Evolutionary conservation across 768 basidiomycete species (phyloP), one percentile per base, ranked within the genome.

Genomic region (Agaricus blazei): DNA sequence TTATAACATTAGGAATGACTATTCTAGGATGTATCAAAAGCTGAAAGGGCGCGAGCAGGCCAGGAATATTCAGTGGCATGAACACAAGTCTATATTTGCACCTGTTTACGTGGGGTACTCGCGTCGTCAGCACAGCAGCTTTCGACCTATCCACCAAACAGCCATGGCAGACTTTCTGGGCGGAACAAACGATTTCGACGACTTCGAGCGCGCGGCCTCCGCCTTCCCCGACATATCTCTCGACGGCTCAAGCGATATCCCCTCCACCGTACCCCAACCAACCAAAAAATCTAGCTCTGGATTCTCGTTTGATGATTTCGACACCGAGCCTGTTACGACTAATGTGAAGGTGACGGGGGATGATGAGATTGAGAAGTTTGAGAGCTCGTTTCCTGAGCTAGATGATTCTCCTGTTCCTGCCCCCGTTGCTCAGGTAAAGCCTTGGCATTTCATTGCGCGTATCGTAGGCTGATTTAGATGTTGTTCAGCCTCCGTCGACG

Each of bases 151-250:
- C 38, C 53, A 31, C 15, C 43, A 44, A 1, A 37, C 75, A 56
- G 67, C 75, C 70, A 76, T 77, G 78, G 56, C 71, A 72, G 62
- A 76, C 67, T 63, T 78, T 66, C 64, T 78, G 64, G 59, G 60
- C 11, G 71, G 69, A 44, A 70, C 63, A 51, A 83, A 81, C 64
- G 83, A 87, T 26, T 84, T 91, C 63, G 90, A 93, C 74, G 54
- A 56, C 26, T 87, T 89, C 64, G 89, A 91, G 68, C 77, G 75
- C 48, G 88, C 88, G n/a, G 85, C 86, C 29, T 83, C 87, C 56
- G 86, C 86, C 12, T 93, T 93, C 69, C 91, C 91, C 34, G 91
- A 91, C 65, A 90, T 93, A 60, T 84, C 85, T 23, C 75, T 90
- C 48, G 89, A 90, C 58, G 87, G 82, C 37, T 70, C 72, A 19